Evolutionary conservation across 352 stramenopile genomes (phyloP), one percentile per base, ranked within the genome.

Genomic region (Phytophthora sp.): DNA sequence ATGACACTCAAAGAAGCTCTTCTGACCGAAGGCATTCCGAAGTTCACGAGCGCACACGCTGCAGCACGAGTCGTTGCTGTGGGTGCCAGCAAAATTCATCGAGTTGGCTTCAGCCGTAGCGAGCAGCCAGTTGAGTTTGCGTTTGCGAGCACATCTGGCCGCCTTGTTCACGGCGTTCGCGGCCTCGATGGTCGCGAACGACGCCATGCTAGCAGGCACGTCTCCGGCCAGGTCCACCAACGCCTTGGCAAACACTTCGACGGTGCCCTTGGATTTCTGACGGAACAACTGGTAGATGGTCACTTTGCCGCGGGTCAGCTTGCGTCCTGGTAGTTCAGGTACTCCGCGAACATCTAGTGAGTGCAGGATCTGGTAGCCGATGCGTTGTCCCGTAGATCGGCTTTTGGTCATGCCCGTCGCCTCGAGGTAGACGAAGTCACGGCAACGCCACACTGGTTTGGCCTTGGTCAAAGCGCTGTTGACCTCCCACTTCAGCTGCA

Each of bases 341-440:
- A 72, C 76, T 7, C 66, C 73, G 11, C 57, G 38, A 24, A 86
- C 54, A 35, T 83, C 74, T 1, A 86, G 41, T 8, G 74, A 83
- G 53, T 86, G 74, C 41, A 82, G 52, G 34, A 83, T 76, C 26
- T 80, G 74, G 57, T 75, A 83, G 3, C 77, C 77, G 20, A 86
- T 54, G 17, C 54, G 39, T 27, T 83, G 64, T 2, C 74, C 70
- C 0, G 54, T 55, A 7, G 45, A 60, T 1, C 32, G 39, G 23
- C 24, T 64, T 28, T 35, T 79, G 4, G 65, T 82, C 28, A 77
- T 48, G 0, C 76, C 74, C 2, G 57, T 73, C 37, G 45, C 51
- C 42, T 86, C 76, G 18, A 86, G 46, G 52, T 74, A 81, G 7
- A 86, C 71, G 34, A 77, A 81, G 42, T 86, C 76, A 12, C 76